Conservation (phyloP, 2,329 filamentous ascomycete species). For the Kalaharituber pfeilii region DNA sequence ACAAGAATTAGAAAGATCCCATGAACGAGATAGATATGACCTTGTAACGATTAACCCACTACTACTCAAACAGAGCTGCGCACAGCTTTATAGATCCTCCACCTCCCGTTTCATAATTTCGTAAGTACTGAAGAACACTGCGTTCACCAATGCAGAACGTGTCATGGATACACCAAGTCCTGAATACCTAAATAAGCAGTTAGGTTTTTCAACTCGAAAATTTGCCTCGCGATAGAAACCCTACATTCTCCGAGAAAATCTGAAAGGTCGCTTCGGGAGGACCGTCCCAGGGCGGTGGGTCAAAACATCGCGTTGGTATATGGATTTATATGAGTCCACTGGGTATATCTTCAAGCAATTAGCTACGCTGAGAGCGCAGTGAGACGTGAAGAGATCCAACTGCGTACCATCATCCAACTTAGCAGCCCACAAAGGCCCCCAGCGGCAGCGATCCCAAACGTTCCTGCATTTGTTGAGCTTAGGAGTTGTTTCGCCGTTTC, state of each 20-base stretch:
- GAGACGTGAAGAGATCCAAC: not conserved
- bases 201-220: not conserved
- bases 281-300: conserved; percentile 32
- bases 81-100: too few relatives aligned
- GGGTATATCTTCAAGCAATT: conserved; percentile 32
- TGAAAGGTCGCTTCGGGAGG: conserved; percentile 15
- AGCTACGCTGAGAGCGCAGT: not conserved
- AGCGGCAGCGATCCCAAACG: conserved; percentile 58
- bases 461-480: conserved; percentile 56
- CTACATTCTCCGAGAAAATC: conserved; percentile 18
- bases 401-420: conserved; percentile 48
- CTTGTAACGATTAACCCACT: too few relatives aligned
- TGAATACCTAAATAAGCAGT: conserved; percentile 52
- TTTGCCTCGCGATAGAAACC: not conserved
- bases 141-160: conserved; percentile 66
- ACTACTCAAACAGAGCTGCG: too few relatives aligned
- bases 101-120: conserved; percentile 38
- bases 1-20: too few relatives aligned
- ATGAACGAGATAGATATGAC: too few relatives aligned
- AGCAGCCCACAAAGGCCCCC: conserved; percentile 69
- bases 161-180: conserved; percentile 70
- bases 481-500: conserved; percentile 71
- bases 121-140: conserved; percentile 78
- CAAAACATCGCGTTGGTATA: conserved; percentile 63
- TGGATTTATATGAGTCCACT: conserved; percentile 21